Conservation (phyloP, 805 yeast species). For the Wickerhamiella galacta region DNA sequence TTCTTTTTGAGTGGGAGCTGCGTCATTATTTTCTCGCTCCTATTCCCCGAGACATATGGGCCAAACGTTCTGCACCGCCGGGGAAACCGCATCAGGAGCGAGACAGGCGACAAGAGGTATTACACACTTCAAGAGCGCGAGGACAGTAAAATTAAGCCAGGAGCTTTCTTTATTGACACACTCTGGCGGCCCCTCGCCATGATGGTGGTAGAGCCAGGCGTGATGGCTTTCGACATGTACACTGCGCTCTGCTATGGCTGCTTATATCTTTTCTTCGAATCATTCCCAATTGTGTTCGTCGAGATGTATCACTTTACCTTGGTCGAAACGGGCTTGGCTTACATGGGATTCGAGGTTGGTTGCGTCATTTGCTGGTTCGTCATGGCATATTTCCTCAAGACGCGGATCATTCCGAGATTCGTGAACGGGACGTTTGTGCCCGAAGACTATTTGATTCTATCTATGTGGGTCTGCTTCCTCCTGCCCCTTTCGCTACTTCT, state of each 20-base stretch:
- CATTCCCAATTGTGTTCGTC: slow-evolving; percentile 39
- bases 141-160: not conserved
- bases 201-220: slow-evolving; percentile 37
- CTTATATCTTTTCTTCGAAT: slow-evolving; percentile 42
- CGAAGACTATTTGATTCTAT: no score
- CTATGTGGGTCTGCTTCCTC: no score
- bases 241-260: slow-evolving; percentile 36
- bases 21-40: slow-evolving; percentile 23
- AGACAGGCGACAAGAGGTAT: slow-evolving; percentile 20
- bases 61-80: slow-evolving; percentile 31
- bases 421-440: no score
- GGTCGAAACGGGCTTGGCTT: slow-evolving; percentile 33
- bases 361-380: no score
- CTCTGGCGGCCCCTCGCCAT: slow-evolving; percentile 28
- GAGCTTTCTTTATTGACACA: slow-evolving; percentile 8
- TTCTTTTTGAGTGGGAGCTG: slow-evolving; percentile 25
- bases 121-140: slow-evolving; percentile 10
- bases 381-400: no score
- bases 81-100: slow-evolving; percentile 30
- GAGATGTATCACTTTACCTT: slow-evolving; percentile 31
- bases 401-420: no score
- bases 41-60: slow-evolving; percentile 35
- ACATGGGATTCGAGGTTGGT: slow-evolving; percentile 33
- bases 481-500: no score
- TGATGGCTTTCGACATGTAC: slow-evolving; percentile 36